phyloP scores from a whole-genome alignment of 148 eudicot genomes.

The Chenopodium berlandieri region DNA sequence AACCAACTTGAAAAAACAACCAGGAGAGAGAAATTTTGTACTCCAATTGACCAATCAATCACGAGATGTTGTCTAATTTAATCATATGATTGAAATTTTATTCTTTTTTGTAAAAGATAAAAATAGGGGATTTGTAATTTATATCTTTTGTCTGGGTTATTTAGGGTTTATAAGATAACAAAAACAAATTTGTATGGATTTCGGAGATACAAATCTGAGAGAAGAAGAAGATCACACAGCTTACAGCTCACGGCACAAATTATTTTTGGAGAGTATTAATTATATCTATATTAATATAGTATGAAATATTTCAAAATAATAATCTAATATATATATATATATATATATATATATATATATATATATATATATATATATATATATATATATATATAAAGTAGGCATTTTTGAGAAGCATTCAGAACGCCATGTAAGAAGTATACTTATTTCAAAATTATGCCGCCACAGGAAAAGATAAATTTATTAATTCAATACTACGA shows the following conservation, averaged over 20 bases:
- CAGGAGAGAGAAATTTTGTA: not conserved
- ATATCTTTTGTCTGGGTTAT: slow-evolving; percentile 5
- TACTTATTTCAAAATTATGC: no score
- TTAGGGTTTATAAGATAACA: not conserved
- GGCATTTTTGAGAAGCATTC: no score
- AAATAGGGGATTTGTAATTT: not conserved
- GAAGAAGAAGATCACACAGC: not conserved
- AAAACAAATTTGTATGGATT: not conserved
- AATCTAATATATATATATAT: no score
- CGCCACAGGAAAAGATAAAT: no score
- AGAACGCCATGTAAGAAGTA: no score
- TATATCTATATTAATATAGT: not conserved
- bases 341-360: no score
- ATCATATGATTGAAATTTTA: slow-evolving; percentile 10
- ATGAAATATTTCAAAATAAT: no score
- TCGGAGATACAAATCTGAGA: slow-evolving; percentile 1
- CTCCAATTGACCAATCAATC: slow-evolving; percentile 24
- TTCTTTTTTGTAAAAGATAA: not conserved
- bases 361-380: no score
- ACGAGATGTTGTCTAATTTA: slow-evolving; percentile 5
- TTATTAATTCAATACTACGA: no score
- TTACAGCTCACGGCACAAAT: not conserved
- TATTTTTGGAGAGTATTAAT: not conserved
- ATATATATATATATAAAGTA: no score
- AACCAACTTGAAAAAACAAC: slow-evolving; percentile 19